Evolutionary conservation across 129 eudicot genomes (phyloP).

Genomic region (Lactuca saligna): DNA sequence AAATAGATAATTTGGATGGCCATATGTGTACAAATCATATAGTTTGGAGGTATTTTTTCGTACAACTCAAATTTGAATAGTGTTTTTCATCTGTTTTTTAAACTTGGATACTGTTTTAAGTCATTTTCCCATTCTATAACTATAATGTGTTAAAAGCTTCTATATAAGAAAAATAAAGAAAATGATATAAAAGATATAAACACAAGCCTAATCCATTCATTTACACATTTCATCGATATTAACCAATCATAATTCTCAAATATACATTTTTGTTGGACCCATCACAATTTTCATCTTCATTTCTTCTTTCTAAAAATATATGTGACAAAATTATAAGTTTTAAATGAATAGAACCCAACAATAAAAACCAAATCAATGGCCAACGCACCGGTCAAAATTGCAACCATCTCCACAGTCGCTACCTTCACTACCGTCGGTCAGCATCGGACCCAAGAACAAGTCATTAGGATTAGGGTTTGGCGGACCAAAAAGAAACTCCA

Average conservation of each 20-base stretch:
- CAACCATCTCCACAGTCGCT: slow-evolving; percentile 15
- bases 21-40: too few species aligned
- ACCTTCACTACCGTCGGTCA: slow-evolving; percentile 25
- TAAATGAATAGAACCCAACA: not conserved
- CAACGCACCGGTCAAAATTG: slow-evolving; percentile 20
- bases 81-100: too few species aligned
- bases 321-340: not conserved
- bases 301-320: not conserved
- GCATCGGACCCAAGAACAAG: slow-evolving; percentile 23
- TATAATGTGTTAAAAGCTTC: too few species aligned
- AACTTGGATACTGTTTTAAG: too few species aligned
- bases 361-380: slow-evolving; percentile 11
- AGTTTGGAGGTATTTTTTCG: too few species aligned
- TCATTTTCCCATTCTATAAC: not conserved
- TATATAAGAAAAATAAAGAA: too few species aligned
- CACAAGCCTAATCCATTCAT: not conserved
- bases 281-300: not conserved
- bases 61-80: too few species aligned
- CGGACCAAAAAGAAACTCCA: slow-evolving; percentile 69
- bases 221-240: not conserved
- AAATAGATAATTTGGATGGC: too few species aligned
- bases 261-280: not conserved
- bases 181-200: not conserved
- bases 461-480: slow-evolving; percentile 29
- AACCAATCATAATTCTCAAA: not conserved